Percentiles rank a stretch among this genome's conserved stretches.
phyloP scores from a whole-genome alignment of 305 asterid genomes.

The Solanum chacoense region DNA sequence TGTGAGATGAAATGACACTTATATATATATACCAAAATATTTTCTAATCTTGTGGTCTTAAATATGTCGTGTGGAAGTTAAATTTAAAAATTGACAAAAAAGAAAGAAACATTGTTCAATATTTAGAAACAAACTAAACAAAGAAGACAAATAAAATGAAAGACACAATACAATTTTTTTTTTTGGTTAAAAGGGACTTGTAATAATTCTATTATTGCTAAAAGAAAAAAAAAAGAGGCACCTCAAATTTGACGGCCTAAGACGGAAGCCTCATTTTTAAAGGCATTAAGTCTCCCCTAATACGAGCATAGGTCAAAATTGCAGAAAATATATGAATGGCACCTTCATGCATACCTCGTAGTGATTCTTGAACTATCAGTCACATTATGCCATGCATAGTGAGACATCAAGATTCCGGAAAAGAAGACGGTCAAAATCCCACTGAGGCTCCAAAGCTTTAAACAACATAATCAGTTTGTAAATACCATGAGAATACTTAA shows the following conservation, averaged over 20 bases:
- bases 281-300: neutral
- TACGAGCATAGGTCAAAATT: neutral
- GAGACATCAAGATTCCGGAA: constrained; percentile 82
- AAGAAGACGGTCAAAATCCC: constrained; percentile 95
- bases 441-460: constrained; percentile 64
- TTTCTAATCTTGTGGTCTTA: neutral
- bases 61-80: no score
- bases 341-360: constrained; percentile 34
- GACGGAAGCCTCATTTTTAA: neutral
- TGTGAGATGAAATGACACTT: neutral
- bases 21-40: neutral
- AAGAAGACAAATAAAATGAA: neutral
- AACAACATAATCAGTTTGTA: constrained; percentile 1
- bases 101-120: neutral
- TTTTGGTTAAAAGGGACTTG: neutral
- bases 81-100: neutral
- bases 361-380: constrained; percentile 79
- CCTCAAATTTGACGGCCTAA: neutral
- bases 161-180: neutral
- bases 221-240: no score
- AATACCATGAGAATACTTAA: neutral
- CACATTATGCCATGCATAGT: constrained; percentile 94
- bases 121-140: neutral
- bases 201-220: neutral
- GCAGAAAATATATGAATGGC: neutral